A percentile compares a stretch with the other conserved stretches of the same genome.
Conservation (phyloP, 2,329 filamentous ascomycete species). For the Apiospora arundinis region DNA sequence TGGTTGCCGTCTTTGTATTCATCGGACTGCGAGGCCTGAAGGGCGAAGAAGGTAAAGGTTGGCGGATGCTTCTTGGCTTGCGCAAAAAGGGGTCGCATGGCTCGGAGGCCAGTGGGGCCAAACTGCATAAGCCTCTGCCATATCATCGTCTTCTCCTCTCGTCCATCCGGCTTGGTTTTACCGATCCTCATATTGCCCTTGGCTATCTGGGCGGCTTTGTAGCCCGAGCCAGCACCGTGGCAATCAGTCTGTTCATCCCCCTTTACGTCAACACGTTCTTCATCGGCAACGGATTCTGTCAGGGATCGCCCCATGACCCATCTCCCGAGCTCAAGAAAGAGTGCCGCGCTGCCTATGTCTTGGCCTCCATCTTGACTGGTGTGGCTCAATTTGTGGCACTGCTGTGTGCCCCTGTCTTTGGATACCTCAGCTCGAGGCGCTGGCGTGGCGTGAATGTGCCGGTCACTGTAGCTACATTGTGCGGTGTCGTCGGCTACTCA, state of each 20-base stretch:
- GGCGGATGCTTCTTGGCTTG: conserved; percentile 61
- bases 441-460: conserved; percentile 73
- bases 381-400: conserved; percentile 88
- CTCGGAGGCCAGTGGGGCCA: conserved; percentile 14
- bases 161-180: conserved; percentile 73
- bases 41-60: conserved; percentile 81
- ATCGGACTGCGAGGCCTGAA: conserved; percentile 73
- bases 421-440: conserved; percentile 75
- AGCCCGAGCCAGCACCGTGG: conserved; percentile 90
- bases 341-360: conserved; percentile 85
- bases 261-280: conserved; percentile 93
- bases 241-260: conserved; percentile 93
- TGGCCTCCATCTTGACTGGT: conserved; percentile 86
- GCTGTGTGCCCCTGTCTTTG: conserved; percentile 84
- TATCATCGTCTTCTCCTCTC: conserved; percentile 67
- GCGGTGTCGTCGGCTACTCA: conserved; percentile 80
- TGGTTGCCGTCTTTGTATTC: conserved; percentile 77
- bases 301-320: conserved; percentile 66
- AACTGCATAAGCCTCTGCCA: conserved; percentile 48
- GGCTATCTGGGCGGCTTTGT: conserved; percentile 96
- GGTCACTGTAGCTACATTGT: conserved; percentile 71
- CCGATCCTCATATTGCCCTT: conserved; percentile 78
- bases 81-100: conserved; percentile 27
- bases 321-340: conserved; percentile 81
- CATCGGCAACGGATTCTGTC: conserved; percentile 80